Conservation (phyloP, 768 basidiomycete species). For the Rhizopogon roseolus region DNA sequence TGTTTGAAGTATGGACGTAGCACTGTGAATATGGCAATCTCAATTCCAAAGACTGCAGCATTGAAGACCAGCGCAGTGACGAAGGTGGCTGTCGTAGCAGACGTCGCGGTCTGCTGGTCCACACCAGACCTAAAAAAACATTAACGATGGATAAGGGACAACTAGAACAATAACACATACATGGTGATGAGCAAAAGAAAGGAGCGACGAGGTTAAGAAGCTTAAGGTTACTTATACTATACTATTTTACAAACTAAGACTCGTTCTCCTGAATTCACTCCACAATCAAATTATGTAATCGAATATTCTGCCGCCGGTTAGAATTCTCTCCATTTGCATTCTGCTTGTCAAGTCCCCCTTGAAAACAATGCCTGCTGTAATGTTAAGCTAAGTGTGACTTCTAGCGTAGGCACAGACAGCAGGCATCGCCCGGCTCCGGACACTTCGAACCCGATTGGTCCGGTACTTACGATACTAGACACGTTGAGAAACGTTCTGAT, state of each 20-base stretch:
- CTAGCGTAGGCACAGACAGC: not conserved
- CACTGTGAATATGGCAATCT: constrained; percentile 76
- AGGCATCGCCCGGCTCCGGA: no score
- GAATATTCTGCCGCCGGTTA: no score
- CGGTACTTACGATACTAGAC: not conserved
- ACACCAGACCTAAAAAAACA: constrained; percentile 32
- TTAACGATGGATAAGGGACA: not conserved
- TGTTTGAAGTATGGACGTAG: constrained; percentile 80
- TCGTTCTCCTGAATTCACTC: no score
- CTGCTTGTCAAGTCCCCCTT: not conserved
- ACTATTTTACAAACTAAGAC: no score
- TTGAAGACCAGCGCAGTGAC: constrained; percentile 85
- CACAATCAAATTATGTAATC: no score
- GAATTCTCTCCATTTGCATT: not conserved
- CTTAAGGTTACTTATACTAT: no score
- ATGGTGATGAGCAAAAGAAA: constrained; percentile 2
- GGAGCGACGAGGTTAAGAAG: not conserved
- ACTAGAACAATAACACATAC: constrained; percentile 13
- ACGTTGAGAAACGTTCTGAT: not conserved
- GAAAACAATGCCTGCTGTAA: not conserved
- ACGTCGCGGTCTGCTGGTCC: constrained; percentile 29
- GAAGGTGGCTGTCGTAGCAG: constrained; percentile 75
- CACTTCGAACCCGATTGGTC: no score
- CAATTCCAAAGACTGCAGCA: constrained; percentile 60
- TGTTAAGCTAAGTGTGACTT: not conserved